Conservation (phyloP, 108 stramenopile genomes). For the Fragilaria radians region DNA sequence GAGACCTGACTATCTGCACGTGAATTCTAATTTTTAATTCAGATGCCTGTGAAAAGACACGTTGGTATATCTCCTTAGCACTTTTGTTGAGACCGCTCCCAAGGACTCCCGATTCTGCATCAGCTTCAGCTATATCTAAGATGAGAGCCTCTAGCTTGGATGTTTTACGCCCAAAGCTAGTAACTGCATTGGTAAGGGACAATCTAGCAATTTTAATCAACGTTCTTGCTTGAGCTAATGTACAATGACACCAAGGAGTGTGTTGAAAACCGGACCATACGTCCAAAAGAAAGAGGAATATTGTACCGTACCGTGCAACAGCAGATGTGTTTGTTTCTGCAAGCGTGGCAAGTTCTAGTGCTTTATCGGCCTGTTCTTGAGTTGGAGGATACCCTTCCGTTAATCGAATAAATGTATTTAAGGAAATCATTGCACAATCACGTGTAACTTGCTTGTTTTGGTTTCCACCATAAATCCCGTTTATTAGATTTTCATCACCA, state of each 20-base stretch:
- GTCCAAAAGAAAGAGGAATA: slow-evolving; percentile 35
- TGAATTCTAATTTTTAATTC: not conserved
- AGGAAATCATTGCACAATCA: not conserved
- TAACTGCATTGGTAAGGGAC: slow-evolving; percentile 18
- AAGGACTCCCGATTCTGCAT: slow-evolving; percentile 44
- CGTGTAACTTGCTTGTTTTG: not conserved
- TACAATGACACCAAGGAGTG: slow-evolving; percentile 57
- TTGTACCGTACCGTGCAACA: not conserved
- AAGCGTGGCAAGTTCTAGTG: slow-evolving; percentile 1
- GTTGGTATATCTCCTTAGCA: slow-evolving; percentile 24
- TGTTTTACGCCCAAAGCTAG: slow-evolving; percentile 32
- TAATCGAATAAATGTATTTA: not conserved
- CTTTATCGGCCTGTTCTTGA: slow-evolving; percentile 18
- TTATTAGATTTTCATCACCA: not conserved
- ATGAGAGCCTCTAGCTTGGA: slow-evolving; percentile 31
- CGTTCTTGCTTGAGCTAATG: slow-evolving; percentile 27
- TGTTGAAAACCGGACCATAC: slow-evolving; percentile 59
- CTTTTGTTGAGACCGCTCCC: slow-evolving; percentile 32
- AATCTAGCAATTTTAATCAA: slow-evolving; percentile 37
- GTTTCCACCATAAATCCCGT: not conserved
- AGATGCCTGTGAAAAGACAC: not conserved
- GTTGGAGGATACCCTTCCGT: not conserved
- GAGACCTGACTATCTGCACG: slow-evolving; percentile 3
- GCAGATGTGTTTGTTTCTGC: not conserved
- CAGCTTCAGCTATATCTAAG: slow-evolving; percentile 52